Conservation (phyloP, 768 basidiomycete genomes). For the Cubamyces lactineus region DNA sequence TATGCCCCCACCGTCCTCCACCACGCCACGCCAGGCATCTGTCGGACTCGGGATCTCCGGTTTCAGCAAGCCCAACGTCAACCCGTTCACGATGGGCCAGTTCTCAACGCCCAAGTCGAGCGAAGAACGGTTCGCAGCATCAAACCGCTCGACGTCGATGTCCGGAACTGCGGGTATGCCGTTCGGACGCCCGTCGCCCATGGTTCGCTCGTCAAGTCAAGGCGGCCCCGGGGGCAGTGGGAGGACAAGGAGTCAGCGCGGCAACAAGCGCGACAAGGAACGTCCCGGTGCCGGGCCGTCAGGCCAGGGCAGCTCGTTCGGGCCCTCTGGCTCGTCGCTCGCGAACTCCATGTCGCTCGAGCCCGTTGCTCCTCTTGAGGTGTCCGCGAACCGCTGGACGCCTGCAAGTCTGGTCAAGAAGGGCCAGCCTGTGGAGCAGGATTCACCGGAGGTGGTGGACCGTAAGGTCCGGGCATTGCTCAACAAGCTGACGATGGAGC, state of each 20-base stretch:
- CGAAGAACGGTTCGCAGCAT: conserved; percentile 66
- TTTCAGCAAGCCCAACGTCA: conserved; percentile 38
- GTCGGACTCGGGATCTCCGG: conserved; percentile 50
- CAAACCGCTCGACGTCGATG: conserved; percentile 60
- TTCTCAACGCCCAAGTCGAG: conserved; percentile 68
- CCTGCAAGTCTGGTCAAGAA: conserved; percentile 47
- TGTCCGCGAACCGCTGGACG: conserved; percentile 86
- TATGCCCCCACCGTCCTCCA: conserved; percentile 42
- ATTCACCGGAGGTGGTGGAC: conserved; percentile 85
- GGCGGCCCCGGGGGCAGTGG: conserved; percentile 54
- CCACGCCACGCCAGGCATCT: conserved; percentile 48
- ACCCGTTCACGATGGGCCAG: conserved; percentile 65
- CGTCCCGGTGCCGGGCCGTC: conserved; percentile 42
- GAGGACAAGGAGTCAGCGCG: conserved; percentile 81
- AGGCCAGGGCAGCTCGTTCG: conserved; percentile 23
- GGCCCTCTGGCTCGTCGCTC: conserved; percentile 29
- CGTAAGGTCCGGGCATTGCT: conserved; percentile 91
- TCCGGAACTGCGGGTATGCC: conserved; percentile 50
- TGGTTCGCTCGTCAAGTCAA: conserved; percentile 65
- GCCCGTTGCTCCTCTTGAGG: conserved; percentile 75
- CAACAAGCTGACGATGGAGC: conserved; percentile 97
- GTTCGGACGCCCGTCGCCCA: conserved; percentile 53
- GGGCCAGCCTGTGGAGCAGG: conserved; percentile 43
- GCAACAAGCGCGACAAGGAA: conserved; percentile 71
- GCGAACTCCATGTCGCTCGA: conserved; percentile 46